Evolutionary conservation across 2,329 filamentous ascomycete genomes (phyloP).

Genomic region (Coniochaeta prunicola): DNA sequence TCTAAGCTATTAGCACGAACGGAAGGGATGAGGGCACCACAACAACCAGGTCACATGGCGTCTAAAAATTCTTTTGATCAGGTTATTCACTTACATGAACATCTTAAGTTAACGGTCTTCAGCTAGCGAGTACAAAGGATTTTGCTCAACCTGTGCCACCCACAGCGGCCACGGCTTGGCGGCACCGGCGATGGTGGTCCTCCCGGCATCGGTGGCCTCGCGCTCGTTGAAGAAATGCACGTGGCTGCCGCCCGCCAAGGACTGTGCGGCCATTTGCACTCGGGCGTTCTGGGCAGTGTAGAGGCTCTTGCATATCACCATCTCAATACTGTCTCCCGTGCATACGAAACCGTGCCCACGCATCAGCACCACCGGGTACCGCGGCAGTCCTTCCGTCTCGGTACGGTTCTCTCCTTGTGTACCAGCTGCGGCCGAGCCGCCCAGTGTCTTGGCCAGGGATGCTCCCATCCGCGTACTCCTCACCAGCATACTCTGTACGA

Average conservation of each 20-base stretch:
- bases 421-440: slow-evolving; percentile 13
- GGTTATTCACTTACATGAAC: no score
- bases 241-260: not conserved
- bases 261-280: not conserved
- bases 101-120: no score
- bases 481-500: slow-evolving; percentile 29
- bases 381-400: not conserved
- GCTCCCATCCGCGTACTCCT: slow-evolving; percentile 22
- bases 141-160: not conserved
- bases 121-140: not conserved
- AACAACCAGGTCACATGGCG: no score
- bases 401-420: no score
- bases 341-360: slow-evolving; percentile 31
- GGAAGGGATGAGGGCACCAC: no score
- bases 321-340: not conserved
- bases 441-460: slow-evolving; percentile 26
- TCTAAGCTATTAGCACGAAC: no score
- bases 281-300: not conserved
- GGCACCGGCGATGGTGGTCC: not conserved
- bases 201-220: not conserved
- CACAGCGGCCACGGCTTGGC: not conserved
- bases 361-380: slow-evolving; percentile 31
- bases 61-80: no score
- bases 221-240: not conserved
- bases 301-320: not conserved